These are phyloP conservation scores for Beauveria rudraprayagi DNA, from an alignment of 2,329 filamentous ascomycete genomes.

Conservation along the genomic window DNA sequence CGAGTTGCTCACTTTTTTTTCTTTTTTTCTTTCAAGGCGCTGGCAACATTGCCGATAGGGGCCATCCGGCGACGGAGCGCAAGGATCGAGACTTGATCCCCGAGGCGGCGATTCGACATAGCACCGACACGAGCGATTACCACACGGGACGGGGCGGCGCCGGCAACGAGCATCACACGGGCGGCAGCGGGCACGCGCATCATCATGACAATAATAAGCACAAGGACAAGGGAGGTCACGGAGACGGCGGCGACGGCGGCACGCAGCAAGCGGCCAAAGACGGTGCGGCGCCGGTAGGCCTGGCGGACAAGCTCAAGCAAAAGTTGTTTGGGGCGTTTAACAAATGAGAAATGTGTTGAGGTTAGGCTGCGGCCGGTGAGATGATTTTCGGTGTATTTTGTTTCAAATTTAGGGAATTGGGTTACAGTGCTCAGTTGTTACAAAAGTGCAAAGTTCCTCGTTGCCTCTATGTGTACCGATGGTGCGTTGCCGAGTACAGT, in stretches of 20 bases:
- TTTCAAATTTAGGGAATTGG: too few species aligned
- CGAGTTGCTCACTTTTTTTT: not conserved
- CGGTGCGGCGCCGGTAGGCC: conserved; percentile 26
- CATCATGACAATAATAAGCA: conserved; percentile 17
- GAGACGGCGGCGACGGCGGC: conserved; percentile 21
- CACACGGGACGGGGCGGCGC: conserved; percentile 54
- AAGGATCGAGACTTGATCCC: conserved; percentile 46
- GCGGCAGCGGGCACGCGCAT: not conserved
- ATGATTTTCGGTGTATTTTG: too few species aligned
- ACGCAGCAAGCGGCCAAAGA: conserved; percentile 20
- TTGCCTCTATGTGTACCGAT: too few species aligned
- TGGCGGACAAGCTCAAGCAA: conserved; percentile 51
- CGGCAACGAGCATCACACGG: conserved; percentile 42
- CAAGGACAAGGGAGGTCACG: conserved; percentile 10
- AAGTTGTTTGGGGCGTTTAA: conserved; percentile 45
- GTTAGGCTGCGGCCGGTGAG: too few species aligned
- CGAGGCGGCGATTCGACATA: conserved; percentile 41
- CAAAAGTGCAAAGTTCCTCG: too few species aligned
- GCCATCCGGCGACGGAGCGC: conserved; percentile 31
- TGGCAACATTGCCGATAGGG: conserved; percentile 49
- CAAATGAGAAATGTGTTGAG: conserved; percentile 26
- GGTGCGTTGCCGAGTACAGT: too few species aligned
- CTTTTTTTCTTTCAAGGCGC: conserved; percentile 32
- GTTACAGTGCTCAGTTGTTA: too few species aligned
- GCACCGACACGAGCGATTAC: conserved; percentile 40